Evolutionary conservation across 495 filamentous ascomycete genomes (phyloP).

Genomic region (Hypoxylon intermedium): DNA sequence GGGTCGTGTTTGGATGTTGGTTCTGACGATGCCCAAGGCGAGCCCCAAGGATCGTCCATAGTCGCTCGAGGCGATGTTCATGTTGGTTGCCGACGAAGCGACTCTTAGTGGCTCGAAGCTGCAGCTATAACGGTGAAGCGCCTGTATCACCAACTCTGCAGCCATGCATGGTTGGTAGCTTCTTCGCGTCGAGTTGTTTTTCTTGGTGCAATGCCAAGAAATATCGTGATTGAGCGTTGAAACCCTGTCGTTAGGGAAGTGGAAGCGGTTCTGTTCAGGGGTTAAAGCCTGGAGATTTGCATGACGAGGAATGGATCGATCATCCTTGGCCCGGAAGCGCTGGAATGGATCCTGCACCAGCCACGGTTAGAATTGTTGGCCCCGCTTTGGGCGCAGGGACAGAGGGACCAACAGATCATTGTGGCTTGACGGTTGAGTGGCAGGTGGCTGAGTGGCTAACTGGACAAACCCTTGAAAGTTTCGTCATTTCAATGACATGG

Average conservation of each 20-base stretch:
- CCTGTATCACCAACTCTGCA: not conserved
- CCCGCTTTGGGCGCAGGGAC: too few relatives aligned
- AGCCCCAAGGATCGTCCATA: constrained; percentile 67
- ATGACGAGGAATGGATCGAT: constrained; percentile 19
- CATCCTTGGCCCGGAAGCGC: constrained; percentile 25
- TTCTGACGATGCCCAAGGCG: constrained; percentile 55
- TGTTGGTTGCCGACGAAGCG: constrained; percentile 30
- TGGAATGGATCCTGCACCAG: constrained; percentile 11
- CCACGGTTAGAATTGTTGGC: too few relatives aligned
- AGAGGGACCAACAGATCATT: too few relatives aligned
- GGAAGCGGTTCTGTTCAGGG: constrained; percentile 29
- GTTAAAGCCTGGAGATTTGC: constrained; percentile 10
- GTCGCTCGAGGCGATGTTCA: constrained; percentile 39
- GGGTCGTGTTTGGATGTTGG: constrained; percentile 37
- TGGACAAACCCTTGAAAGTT: constrained; percentile 2
- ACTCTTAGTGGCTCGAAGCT: not conserved
- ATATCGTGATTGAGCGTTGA: constrained; percentile 12
- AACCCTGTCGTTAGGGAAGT: constrained; percentile 9
- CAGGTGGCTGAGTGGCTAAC: not conserved
- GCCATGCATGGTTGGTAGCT: constrained; percentile 13
- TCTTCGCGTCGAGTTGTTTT: constrained; percentile 10
- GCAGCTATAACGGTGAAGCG: constrained; percentile 11
- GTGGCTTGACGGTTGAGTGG: not conserved
- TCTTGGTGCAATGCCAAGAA: constrained; percentile 23
- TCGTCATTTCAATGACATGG: constrained; percentile 26